Conservation (phyloP, 768 basidiomycete genomes). For the Russula compacta region DNA sequence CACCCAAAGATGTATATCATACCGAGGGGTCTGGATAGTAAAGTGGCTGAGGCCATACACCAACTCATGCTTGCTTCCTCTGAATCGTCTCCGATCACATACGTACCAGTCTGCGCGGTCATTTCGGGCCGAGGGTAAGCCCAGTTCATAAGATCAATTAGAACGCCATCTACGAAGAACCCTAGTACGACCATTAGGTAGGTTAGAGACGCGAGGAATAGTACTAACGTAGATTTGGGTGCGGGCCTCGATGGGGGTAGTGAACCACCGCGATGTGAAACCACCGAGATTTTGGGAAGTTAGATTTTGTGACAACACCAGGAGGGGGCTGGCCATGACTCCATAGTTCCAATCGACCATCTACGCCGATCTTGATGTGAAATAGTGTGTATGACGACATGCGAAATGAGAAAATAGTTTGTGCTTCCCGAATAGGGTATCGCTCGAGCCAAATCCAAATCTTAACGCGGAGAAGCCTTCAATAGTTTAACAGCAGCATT, state of each 20-base stretch:
- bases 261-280: slow-evolving; percentile 62
- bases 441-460: slow-evolving; percentile 43
- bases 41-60: slow-evolving; percentile 59
- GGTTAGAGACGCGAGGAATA: neutral
- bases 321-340: slow-evolving; percentile 33
- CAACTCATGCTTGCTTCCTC: slow-evolving; percentile 43
- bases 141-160: slow-evolving; percentile 55
- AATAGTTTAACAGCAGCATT: slow-evolving; percentile 13
- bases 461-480: slow-evolving; percentile 27
- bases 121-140: slow-evolving; percentile 49
- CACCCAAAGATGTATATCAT: slow-evolving; percentile 3
- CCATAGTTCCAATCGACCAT: slow-evolving; percentile 48
- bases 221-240: slow-evolving; percentile 56
- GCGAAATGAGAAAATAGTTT: slow-evolving; percentile 32
- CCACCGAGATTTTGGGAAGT: slow-evolving; percentile 53
- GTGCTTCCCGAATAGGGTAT: slow-evolving; percentile 28
- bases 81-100: slow-evolving; percentile 49
- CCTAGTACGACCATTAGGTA: slow-evolving; percentile 33
- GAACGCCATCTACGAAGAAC: slow-evolving; percentile 63
- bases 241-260: slow-evolving; percentile 45
- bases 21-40: slow-evolving; percentile 55
- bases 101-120: slow-evolving; percentile 30
- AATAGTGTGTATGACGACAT: slow-evolving; percentile 30
- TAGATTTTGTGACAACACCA: slow-evolving; percentile 36
- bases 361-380: slow-evolving; percentile 39